Conservation (phyloP, 2,329 filamentous ascomycete genomes). For the Colletotrichum ledebouriae region DNA sequence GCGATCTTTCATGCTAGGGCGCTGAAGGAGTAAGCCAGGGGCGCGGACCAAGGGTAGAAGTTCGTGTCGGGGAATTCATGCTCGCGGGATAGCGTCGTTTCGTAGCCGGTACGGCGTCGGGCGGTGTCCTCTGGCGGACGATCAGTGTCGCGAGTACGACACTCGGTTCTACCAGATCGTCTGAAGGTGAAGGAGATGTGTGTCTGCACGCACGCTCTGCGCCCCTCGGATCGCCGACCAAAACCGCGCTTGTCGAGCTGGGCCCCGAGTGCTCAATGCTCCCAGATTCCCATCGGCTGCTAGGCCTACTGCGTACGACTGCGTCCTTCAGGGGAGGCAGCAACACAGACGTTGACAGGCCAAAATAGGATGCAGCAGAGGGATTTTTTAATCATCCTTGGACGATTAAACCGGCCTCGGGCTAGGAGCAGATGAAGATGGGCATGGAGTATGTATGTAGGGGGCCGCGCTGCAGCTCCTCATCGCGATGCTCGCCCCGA, state of each 20-base stretch:
- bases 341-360: conserved; percentile 25
- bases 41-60: conserved; percentile 15
- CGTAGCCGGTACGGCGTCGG: conserved; percentile 37
- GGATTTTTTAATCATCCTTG: conserved; percentile 27
- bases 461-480: conserved; percentile 17
- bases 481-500: not conserved
- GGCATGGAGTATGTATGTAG: conserved; percentile 28
- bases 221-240: conserved; percentile 23
- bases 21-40: conserved; percentile 24
- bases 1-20: conserved; percentile 39
- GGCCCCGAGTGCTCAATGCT: conserved; percentile 12
- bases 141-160: conserved; percentile 40
- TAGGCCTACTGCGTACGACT: conserved; percentile 13
- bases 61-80: conserved; percentile 33
- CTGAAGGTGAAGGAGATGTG: conserved; percentile 27
- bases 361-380: conserved; percentile 19
- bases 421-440: conserved; percentile 31
- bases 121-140: conserved; percentile 26
- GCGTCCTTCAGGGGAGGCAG: conserved; percentile 33
- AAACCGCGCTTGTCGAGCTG: conserved; percentile 24
- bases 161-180: conserved; percentile 40
- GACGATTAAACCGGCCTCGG: conserved; percentile 27
- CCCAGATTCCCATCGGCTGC: conserved; percentile 23
- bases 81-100: conserved; percentile 32
- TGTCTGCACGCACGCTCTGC: not conserved